Evolutionary conservation across 371 early-diverging fungal species (phyloP), one percentile per base, ranked within the genome.

Genomic region (Umbelopsis sp.): DNA sequence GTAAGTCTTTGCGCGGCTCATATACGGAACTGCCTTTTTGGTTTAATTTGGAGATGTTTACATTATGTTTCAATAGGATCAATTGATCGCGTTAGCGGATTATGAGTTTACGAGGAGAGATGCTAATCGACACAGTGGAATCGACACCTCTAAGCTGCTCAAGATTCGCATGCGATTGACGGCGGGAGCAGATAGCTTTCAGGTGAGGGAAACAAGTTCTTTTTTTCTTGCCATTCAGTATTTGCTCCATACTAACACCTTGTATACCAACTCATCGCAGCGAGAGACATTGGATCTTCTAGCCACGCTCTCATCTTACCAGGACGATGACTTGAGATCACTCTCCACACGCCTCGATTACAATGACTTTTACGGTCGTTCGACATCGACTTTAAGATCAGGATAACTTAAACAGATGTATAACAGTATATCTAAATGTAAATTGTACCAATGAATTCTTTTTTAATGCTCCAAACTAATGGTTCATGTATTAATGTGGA

Each of bases 311-410:
- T 77, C 88, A 51, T 83, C 85, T 14, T 88, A 87, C 67, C 82
- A 89, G 22, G 92, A 92, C 50, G 87, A 88, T 48, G 91, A 93
- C 70, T 74, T 94, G 25, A 85, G 81, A 77, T 91, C 76, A 72
- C 88, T 76, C 75, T 87, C 71, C 76, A 92, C 76, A 18, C 83
- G 94, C 1, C 77, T 95, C 50, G 89, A 96, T 73, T 96, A 92
- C 73, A 96, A 95, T 74, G 88, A 88, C 67, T 85, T 86, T 70
- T 92, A 92, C 57, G 35, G 35, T n/a, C 57, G 35, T 0, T 57
- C 35, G 18, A 57, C 14, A 32, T 4, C 57, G 7, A 35, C 57
- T 3, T 8, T 4, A 3, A 32, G n/a, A 35, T 18, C 57, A 35
- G 32, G 35, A 57, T 57, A 57, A 51, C 2, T 29, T 7, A 24